Evolutionary conservation across 768 basidiomycete genomes (phyloP).

Genomic region (Mycena pura): DNA sequence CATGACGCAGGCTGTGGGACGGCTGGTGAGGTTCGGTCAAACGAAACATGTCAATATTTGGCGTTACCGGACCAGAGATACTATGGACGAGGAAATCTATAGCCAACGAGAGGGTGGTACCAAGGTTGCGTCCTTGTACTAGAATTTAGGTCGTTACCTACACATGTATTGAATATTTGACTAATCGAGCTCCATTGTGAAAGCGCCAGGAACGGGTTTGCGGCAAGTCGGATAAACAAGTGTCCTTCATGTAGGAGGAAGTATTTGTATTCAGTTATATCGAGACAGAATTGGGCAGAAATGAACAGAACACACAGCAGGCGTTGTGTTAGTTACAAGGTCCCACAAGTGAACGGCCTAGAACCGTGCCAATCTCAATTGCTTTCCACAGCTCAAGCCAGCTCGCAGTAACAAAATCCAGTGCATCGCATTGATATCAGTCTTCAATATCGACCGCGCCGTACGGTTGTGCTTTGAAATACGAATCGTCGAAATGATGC

Average conservation of each 20-base stretch:
- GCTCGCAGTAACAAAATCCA: background rate
- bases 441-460: constrained; percentile 80
- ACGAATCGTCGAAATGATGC: constrained; percentile 93
- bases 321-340: too few species aligned
- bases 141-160: too few species aligned
- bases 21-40: constrained; percentile 85
- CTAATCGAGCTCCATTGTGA: too few species aligned
- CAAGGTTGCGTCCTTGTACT: background rate
- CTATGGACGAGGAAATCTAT: constrained; percentile 88
- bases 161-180: too few species aligned
- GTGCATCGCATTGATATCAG: constrained; percentile 36
- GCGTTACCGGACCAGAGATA: constrained; percentile 84
- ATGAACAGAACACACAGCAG: too few species aligned
- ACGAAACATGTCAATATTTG: constrained; percentile 80
- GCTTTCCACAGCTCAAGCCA: background rate
- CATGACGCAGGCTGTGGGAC: constrained; percentile 84
- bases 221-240: too few species aligned
- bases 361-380: too few species aligned
- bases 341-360: too few species aligned
- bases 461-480: constrained; percentile 91
- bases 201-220: too few species aligned
- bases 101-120: constrained; percentile 49
- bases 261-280: too few species aligned
- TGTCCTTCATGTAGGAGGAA: too few species aligned
- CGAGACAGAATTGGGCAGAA: too few species aligned